A percentile compares a stretch with the other conserved stretches of the same genome.
Evolutionary conservation across 208 protist species (phyloP).

Genomic region (Trypanosomatidae sp.): DNA sequence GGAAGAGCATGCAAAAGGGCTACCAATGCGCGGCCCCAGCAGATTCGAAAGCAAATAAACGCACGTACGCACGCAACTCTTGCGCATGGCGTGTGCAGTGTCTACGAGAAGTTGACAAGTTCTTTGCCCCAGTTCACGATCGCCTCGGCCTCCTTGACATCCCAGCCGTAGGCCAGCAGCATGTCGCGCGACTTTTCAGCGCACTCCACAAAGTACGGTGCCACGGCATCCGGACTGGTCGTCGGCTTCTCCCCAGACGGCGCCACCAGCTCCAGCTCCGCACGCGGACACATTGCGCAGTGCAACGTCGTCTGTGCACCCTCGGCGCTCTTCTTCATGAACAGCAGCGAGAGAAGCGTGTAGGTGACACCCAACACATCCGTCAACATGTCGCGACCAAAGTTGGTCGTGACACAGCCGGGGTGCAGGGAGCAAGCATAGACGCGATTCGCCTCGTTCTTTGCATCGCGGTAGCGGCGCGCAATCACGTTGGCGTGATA

Average conservation of each 20-base stretch:
- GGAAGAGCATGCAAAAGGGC: too few relatives aligned
- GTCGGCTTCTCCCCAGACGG: constrained; percentile 19
- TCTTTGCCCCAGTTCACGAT: constrained; percentile 79
- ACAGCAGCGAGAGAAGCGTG: constrained; percentile 14
- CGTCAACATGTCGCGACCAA: constrained; percentile 55
- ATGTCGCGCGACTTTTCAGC: constrained; percentile 57
- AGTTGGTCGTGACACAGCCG: constrained; percentile 83
- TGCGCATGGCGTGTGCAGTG: too few relatives aligned
- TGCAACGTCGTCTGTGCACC: constrained; percentile 88
- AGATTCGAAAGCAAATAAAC: too few relatives aligned
- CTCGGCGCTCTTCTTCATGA: constrained; percentile 43
- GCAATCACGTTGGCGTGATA: constrained; percentile 83
- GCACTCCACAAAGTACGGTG: constrained; percentile 88
- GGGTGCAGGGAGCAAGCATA: constrained; percentile 82
- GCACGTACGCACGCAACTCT: too few relatives aligned
- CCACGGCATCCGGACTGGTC: constrained; percentile 33
- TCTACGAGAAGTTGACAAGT: too few relatives aligned
- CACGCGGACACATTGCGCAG: constrained; percentile 77
- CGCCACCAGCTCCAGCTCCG: constrained; percentile 68
- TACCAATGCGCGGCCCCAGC: too few relatives aligned
- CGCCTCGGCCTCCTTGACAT: constrained; percentile 64
- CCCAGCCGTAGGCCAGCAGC: constrained; percentile 78
- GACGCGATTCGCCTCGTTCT: constrained; percentile 31
- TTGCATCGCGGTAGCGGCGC: constrained; percentile 36
- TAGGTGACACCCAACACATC: constrained; percentile 23